Base-by-base conservation (phyloP, 306 rosid genomes). In the Gillenia trifoliata region DNA sequence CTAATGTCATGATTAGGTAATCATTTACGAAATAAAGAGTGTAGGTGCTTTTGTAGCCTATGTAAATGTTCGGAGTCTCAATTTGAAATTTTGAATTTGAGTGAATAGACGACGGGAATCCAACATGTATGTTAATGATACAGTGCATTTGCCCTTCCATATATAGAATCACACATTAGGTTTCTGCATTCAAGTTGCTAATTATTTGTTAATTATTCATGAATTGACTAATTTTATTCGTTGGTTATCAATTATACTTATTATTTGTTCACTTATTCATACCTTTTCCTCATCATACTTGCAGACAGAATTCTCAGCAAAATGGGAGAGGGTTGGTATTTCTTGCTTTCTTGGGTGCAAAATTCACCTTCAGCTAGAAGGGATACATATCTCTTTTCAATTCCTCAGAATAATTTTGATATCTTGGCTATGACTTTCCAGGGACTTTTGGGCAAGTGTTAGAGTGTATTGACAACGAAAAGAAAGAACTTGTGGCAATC, bases 371-470 rank as follows among this genome's bases (percentile, higher is more conserved):
- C 8, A 19, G 28, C 16, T n/a, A 10, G 62, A 69, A 19, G 20
- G 62, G 2, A 6, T 30, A 17, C 43, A 30, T 30, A 50, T 29
- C 45, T 50, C 43, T 49, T 29, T 43, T 28, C 12, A 29, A 19
- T 50, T 69, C 3, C 60, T 70, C 8, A 19, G 28, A 19, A 28
- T 20, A 29, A 62, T 49, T 63, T 23, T 34, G n/a, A 26, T n/a
- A 29, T 45, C 66, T 75, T 66, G 66, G 23, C 71, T 55, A 49
- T 26, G 64, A 76, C 52, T 81, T 40, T 76, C 40, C 80, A 89
- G 97, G 97, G 60, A 87, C 97, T 50, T 91, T 91, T 81, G 97
- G 97, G 63, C 94, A 87, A 84, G 97, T 89, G 31, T 81, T 89
- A 78, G 97, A 91, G 78, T 91, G 94, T 71, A 45, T 91, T 54